Percentiles rank a stretch among this genome's conserved stretches.
phyloP scores from a whole-genome alignment of 2,329 filamentous ascomycete species.

The Didymella pomorum region DNA sequence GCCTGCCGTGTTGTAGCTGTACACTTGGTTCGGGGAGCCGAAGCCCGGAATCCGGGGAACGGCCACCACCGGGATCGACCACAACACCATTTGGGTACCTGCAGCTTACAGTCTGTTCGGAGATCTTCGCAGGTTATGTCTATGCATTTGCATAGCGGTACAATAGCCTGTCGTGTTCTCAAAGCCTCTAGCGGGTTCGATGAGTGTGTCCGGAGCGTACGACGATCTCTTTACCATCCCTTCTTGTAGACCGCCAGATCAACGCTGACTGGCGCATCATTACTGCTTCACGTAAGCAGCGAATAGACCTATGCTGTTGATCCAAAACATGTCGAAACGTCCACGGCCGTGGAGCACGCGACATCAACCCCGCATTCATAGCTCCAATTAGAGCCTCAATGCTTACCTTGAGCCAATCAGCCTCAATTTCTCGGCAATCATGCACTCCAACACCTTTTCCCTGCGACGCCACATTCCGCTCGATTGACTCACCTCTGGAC shows the following conservation, averaged over 20 bases:
- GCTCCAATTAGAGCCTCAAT: conserved; percentile 6
- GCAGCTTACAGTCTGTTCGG: neutral
- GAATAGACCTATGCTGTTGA: neutral
- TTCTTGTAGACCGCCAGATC: neutral
- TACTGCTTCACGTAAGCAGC: neutral
- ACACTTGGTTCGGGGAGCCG: conserved; percentile 35
- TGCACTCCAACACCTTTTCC: conserved; percentile 3
- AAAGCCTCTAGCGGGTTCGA: neutral
- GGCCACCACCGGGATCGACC: conserved; percentile 22
- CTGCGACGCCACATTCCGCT: neutral
- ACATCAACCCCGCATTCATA: conserved; percentile 12
- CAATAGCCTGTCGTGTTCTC: neutral
- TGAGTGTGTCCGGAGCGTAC: neutral
- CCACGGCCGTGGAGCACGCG: conserved; percentile 15
- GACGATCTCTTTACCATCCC: neutral
- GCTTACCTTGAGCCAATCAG: conserved; percentile 14
- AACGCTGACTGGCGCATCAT: neutral
- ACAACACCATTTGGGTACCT: neutral
- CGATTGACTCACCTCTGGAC: neutral
- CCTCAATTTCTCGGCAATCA: conserved; percentile 9
- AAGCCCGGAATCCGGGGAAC: conserved; percentile 29
- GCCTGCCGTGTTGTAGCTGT: conserved; percentile 5
- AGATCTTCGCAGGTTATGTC: neutral
- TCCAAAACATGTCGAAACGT: neutral
- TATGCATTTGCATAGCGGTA: neutral